phyloP scores from a whole-genome alignment of 768 basidiomycete genomes.

The Termitomyces sp. region DNA sequence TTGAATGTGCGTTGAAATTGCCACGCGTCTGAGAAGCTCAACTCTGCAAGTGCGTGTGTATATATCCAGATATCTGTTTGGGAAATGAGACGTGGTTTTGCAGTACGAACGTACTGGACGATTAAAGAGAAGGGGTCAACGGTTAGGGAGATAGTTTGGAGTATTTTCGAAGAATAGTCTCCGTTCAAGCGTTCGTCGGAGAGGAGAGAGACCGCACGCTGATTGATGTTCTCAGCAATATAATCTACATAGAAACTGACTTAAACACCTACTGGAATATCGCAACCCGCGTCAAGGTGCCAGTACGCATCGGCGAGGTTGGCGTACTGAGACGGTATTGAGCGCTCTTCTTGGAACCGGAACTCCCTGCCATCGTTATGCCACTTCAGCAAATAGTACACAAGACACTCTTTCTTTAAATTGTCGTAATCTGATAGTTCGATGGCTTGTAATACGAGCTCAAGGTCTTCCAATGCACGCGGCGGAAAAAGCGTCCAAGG shows the following conservation, averaged over 20 bases:
- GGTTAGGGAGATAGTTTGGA: conserved; percentile 54
- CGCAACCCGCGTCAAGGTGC: conserved; percentile 68
- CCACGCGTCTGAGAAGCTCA: conserved; percentile 70
- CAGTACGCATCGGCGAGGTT: conserved; percentile 82
- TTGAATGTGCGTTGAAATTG: conserved; percentile 66
- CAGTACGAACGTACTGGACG: conserved; percentile 69
- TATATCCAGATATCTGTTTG: conserved; percentile 72
- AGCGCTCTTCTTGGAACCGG: conserved; percentile 43
- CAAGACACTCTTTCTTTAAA: conserved; percentile 74
- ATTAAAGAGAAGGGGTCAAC: conserved; percentile 51
- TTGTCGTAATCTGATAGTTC: conserved; percentile 58
- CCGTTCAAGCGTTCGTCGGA: conserved; percentile 70
- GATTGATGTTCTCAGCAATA: neutral
- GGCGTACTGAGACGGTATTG: conserved; percentile 73
- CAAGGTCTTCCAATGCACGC: conserved; percentile 44
- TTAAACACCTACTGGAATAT: conserved; percentile 48
- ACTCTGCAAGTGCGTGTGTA: conserved; percentile 57
- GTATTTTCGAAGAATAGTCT: conserved; percentile 75
- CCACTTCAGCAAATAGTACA: conserved; percentile 82
- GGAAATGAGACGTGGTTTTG: conserved; percentile 64
- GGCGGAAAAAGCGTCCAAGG: conserved; percentile 71
- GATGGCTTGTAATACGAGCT: conserved; percentile 56
- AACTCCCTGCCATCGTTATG: conserved; percentile 58
- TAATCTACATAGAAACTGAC: neutral
- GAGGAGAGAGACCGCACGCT: conserved; percentile 70